Conservation (phyloP, 2,329 filamentous ascomycete genomes). For the Cytospora leucostoma region DNA sequence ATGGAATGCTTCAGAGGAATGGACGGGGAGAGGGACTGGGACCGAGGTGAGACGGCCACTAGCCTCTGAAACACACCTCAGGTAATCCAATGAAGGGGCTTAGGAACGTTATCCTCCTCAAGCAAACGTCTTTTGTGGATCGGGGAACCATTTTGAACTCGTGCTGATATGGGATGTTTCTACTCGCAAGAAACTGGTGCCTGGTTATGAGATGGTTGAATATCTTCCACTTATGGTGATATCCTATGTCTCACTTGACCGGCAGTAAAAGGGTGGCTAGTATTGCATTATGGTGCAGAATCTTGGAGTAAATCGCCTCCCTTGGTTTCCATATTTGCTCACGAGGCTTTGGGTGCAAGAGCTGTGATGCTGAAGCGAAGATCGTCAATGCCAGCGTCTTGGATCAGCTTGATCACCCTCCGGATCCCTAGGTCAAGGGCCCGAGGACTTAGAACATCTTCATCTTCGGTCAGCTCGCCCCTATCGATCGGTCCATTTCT, state of each 20-base stretch:
- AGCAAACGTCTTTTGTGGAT: not conserved
- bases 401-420: constrained; percentile 44
- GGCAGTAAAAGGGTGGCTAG: constrained; percentile 3
- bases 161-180: not conserved
- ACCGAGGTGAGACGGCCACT: not conserved
- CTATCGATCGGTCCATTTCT: constrained; percentile 73
- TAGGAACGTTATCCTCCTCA: not conserved
- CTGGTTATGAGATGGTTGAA: not conserved
- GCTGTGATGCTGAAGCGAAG: constrained; percentile 44
- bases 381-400: constrained; percentile 36
- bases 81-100: not conserved
- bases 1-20: not conserved
- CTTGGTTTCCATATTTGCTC: not conserved
- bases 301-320: not conserved
- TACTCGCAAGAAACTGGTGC: not conserved
- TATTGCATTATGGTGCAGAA: not conserved
- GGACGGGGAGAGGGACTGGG: not conserved
- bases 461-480: constrained; percentile 53
- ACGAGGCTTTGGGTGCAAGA: constrained; percentile 35
- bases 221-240: not conserved
- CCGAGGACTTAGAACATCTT: constrained; percentile 66
- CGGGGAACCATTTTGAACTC: not conserved
- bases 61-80: not conserved
- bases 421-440: constrained; percentile 64
- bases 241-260: not conserved